Evolutionary conservation across 1,284 basidiomycete species (phyloP), one percentile per base, ranked within the genome.

Genomic region (Naganishia liquefaciens): DNA sequence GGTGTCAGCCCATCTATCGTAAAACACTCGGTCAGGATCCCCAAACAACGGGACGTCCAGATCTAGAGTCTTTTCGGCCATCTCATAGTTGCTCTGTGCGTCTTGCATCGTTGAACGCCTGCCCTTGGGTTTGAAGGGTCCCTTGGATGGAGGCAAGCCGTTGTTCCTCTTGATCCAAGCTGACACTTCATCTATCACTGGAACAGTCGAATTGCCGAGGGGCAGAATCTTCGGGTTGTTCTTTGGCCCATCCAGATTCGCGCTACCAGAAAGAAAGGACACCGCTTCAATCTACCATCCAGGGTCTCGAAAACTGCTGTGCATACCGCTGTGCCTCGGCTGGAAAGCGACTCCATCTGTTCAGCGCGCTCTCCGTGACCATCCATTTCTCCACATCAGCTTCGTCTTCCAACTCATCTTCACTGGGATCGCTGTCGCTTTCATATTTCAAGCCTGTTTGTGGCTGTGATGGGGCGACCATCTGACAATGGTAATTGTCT

Each of bases 1-100:
- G 43, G 64, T 66, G 11, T 66, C 51, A 27, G 58, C 40, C 64
- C 64, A 66, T n/a, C 64, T 51, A 27, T 62, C 51, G 39, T 66
- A 66, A 27, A 66, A 66, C 21, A 23, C 44, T 19, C 53, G 53
- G 27, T 66, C 64, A 21, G 44, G 27, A 5, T 50, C 55, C 19
- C 40, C 46, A 17, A 25, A n/a, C 27, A 60, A 7, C 1, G 64
- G 64, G 6, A 65, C 53, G 25, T 65, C 64, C 9, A 62, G 28
- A 6, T 50, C 54, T 25, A 54, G 50, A 27, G 39, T 25, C 25
- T 54, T 50, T 4, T n/a, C 64, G 5, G 64, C 64, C 15, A 30
- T 42, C 23, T 44, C 30, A 27, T 50, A 66, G 23, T 66, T 66
- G 37, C 21, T 30, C 42, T 65, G 55, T 33, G 64, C 64, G 46